Conservation (phyloP, 371 early-diverging fungal species). For the Haplosporangium sp. region DNA sequence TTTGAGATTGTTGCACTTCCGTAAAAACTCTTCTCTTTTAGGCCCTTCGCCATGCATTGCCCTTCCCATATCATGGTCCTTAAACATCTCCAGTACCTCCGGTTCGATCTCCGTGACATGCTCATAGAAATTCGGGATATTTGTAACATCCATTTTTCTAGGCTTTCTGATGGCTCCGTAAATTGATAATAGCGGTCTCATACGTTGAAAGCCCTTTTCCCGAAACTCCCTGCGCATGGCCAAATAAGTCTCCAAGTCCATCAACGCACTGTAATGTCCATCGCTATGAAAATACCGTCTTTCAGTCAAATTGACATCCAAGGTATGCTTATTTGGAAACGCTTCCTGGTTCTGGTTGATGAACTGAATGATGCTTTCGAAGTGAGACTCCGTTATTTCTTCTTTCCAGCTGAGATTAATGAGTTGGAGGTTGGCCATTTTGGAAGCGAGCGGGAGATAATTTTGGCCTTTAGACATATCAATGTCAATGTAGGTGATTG, state of each 20-base stretch:
- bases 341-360: constrained; percentile 6
- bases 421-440: background rate
- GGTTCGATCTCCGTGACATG: background rate
- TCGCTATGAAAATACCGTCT: background rate
- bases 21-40: constrained; percentile 8
- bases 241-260: background rate
- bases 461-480: background rate
- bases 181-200: background rate
- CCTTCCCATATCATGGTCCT: background rate
- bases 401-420: background rate
- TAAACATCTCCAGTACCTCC: background rate
- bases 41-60: constrained; percentile 11
- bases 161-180: background rate
- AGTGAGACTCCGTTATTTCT: background rate
- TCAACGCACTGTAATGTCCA: background rate
- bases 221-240: background rate
- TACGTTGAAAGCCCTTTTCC: background rate
- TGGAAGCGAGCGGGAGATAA: background rate
- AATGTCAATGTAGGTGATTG: constrained; percentile 5
- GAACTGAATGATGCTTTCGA: constrained; percentile 1
- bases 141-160: background rate
- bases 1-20: constrained; percentile 1
- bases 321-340: constrained; percentile 12
- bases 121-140: background rate
- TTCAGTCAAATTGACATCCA: constrained; percentile 8